Base-by-base conservation (phyloP, 2,329 filamentous ascomycete genomes). In the Talaromyces sp. region DNA sequence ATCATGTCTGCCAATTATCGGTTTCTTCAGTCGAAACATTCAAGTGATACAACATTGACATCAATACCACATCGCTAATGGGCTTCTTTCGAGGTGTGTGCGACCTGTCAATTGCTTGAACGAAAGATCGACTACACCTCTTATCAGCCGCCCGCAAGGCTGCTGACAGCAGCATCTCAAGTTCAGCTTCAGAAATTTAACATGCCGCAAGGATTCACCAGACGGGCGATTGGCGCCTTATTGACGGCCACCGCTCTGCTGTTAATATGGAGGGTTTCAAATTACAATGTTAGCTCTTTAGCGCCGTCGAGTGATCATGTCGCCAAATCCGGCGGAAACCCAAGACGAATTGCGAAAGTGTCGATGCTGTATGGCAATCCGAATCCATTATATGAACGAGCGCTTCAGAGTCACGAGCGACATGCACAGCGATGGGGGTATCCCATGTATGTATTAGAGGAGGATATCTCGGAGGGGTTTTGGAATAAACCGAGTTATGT, bases 381-480 rank as follows among this genome's bases (percentile, higher is more conserved):
- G 5, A 74, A 74, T 45, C 57, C 70, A 10, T 67, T 76, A 22
- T 78, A 77, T 62, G 74, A 78, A 57, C 68, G 70, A n/a, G 77
- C 76, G 6, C 66, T 80, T 27, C 67, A 70, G 19, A 76, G 68
- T n/a, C 77, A 80, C 62, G 59, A 70, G 54, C 67, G 70, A 37
- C 76, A 78, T 59, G 75, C 75, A 13, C 63, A 71, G 45, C 63
- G 71, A 50, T 74, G 76, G 68, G 74, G 74, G 4, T 79, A 80
- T 50, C 71, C 70, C n/a, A 74, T 75, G 69, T 64, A 72, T 48
- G 70, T 78, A 3, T 68, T 80, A 39, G 68, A 74, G 35, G 68
- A 74, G 35, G 67, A 71, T 19, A 72, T 78, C 14, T 70, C 72
- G 1, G 70, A 68, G 11, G 77, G 76, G 2, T 76, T 72, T 59